These are phyloP conservation scores for Heterobasidion annosum DNA, from an alignment of 1,284 basidiomycete genomes.

Conservation along the genomic window DNA sequence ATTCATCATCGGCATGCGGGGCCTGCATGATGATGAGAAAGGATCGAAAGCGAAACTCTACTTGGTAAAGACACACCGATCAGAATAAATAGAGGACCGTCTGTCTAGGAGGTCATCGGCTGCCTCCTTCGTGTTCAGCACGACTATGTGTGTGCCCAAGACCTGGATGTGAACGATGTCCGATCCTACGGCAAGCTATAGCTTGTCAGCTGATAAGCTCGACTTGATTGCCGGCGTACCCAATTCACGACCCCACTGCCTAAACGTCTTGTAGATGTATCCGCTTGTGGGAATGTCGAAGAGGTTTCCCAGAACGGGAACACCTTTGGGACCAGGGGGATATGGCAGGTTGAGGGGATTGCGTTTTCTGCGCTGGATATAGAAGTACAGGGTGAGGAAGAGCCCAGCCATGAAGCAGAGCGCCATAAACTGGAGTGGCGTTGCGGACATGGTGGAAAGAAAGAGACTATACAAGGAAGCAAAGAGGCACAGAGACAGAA, in stretches of 20 bases:
- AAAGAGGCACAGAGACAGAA: background rate
- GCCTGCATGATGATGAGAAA: background rate
- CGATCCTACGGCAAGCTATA: constrained; percentile 6
- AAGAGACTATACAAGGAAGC: background rate
- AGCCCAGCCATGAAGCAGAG: constrained; percentile 3
- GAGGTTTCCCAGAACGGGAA: constrained; percentile 13
- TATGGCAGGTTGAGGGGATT: constrained; percentile 13
- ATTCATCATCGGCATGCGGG: constrained; percentile 13
- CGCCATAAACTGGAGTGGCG: background rate
- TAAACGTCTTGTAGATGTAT: constrained; percentile 13
- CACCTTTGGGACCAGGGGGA: constrained; percentile 14
- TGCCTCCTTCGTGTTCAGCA: constrained; percentile 14
- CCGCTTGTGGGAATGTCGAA: constrained; percentile 11
- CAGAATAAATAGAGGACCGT: constrained; percentile 15
- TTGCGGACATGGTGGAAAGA: constrained; percentile 3
- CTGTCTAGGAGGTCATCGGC: constrained; percentile 17
- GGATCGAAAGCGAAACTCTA: background rate
- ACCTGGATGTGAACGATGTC: constrained; percentile 15
- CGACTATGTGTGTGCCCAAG: constrained; percentile 12
- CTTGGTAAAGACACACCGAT: constrained; percentile 6
- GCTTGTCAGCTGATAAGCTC: background rate
- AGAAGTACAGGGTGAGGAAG: constrained; percentile 5
- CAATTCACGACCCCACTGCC: constrained; percentile 11
- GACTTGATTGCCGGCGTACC: constrained; percentile 5
- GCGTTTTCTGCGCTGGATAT: constrained; percentile 7